phyloP scores from a whole-genome alignment of 2,329 filamentous ascomycete genomes.

The Colletotrichum liriopes region DNA sequence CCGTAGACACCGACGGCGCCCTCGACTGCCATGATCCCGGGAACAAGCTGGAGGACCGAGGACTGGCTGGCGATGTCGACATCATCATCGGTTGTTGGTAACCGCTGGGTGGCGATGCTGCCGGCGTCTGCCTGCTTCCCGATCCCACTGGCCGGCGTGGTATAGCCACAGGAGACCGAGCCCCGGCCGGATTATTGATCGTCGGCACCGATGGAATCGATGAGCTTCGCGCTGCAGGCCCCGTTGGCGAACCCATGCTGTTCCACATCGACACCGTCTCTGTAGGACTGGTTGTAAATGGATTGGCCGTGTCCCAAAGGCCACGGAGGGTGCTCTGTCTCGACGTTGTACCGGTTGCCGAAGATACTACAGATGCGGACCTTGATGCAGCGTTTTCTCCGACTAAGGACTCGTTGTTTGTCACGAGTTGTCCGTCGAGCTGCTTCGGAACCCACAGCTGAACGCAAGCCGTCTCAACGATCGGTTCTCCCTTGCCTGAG shows the following conservation, averaged over 20 bases:
- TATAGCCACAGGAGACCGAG: conserved; percentile 34
- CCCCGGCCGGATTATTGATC: not conserved
- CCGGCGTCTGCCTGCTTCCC: conserved; percentile 11
- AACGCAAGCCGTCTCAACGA: conserved; percentile 50
- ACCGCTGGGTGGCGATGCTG: conserved; percentile 3
- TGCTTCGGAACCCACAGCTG: conserved; percentile 53
- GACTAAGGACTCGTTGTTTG: conserved; percentile 29
- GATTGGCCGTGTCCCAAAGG: conserved; percentile 5
- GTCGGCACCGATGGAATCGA: not conserved
- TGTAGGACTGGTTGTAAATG: conserved; percentile 22
- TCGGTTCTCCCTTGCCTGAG: conserved; percentile 41
- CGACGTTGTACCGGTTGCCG: conserved; percentile 4
- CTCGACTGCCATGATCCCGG: conserved; percentile 18
- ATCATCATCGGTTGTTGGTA: conserved; percentile 1
- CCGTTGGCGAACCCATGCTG: not conserved
- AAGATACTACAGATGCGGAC: conserved; percentile 2
- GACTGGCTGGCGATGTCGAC: conserved; percentile 13
- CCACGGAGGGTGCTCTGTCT: conserved; percentile 32
- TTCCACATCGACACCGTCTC: conserved; percentile 34
- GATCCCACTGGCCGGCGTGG: conserved; percentile 38
- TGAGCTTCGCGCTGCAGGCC: conserved; percentile 45
- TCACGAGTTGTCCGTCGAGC: conserved; percentile 49
- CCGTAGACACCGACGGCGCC: conserved; percentile 36
- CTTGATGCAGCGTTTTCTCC: conserved; percentile 7
- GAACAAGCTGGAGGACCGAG: conserved; percentile 18